Conservation (phyloP, 2,329 filamentous ascomycete species). For the Neonectria magnoliae region DNA sequence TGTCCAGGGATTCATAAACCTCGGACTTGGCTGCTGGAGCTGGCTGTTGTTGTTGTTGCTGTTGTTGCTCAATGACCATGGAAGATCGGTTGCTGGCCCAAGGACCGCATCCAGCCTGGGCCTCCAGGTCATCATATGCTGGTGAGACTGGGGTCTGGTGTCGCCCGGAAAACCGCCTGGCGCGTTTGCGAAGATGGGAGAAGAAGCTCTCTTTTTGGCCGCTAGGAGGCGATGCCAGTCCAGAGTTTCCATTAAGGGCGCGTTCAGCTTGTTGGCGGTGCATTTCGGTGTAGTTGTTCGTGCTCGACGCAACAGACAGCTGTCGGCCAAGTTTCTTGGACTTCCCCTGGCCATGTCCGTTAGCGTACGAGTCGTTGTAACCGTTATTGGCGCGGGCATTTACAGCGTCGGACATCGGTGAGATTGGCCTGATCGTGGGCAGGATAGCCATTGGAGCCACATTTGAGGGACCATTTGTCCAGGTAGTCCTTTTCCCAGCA, state of each 20-base stretch:
- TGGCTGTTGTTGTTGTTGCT: constrained; percentile 57
- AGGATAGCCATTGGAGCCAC: constrained; percentile 94
- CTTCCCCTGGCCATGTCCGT: constrained; percentile 67
- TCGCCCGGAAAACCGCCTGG: constrained; percentile 89
- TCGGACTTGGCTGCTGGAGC: constrained; percentile 63
- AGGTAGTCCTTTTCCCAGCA: constrained; percentile 87
- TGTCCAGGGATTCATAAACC: constrained; percentile 69
- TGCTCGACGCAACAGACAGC: constrained; percentile 89
- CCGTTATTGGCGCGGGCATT: constrained; percentile 85
- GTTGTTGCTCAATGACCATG: constrained; percentile 75
- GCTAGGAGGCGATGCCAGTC: constrained; percentile 78
- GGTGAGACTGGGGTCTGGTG: constrained; percentile 85
- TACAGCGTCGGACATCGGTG: constrained; percentile 93
- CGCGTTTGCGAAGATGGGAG: constrained; percentile 93
- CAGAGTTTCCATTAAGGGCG: constrained; percentile 83
- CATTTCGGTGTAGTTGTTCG: constrained; percentile 90
- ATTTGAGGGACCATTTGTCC: constrained; percentile 84
- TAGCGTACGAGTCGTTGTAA: constrained; percentile 57
- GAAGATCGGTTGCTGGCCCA: constrained; percentile 90
- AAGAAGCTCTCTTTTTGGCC: constrained; percentile 97
- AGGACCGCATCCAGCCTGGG: constrained; percentile 89
- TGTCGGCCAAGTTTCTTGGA: constrained; percentile 95
- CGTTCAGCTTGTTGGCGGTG: constrained; percentile 92
- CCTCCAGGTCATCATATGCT: constrained; percentile 85
- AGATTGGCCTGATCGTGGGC: constrained; percentile 93